Base-by-base conservation (phyloP, 305 asterid genomes). In the Fraxinus angustifolia region DNA sequence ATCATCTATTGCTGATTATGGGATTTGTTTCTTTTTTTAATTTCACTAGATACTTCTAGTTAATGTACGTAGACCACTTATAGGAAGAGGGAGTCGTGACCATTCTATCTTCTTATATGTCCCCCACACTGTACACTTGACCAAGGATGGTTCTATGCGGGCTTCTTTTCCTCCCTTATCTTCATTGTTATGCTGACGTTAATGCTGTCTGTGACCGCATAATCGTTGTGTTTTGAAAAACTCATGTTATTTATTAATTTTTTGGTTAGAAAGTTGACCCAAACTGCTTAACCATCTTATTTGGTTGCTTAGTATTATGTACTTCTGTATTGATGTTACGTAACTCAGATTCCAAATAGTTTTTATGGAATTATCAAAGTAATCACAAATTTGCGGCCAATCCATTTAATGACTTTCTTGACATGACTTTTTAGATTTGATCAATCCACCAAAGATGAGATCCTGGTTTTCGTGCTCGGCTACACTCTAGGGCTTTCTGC, bases 401-500 rank as follows among this genome's bases (percentile, higher is more conserved):
- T 65, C 56, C 40, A 33, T 78, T 28, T 26, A 28, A 16, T 76
- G 67, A 72, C 79, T 48, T 76, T 84, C 79, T 67, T 77, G n/a
- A 21, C 75, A 76, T 21, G 70, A 26, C 83, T 83, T 87, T 86
- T 76, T 91, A 96, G 99, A 81, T 93, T 93, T 87, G 92, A 89
- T 38, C 90, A 85, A 82, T 82, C 92, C 30, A 88, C 92, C 76
- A 91, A 92, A 87, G 85, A 88, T 75, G 88, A 90, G 34, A 88
- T 92, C 76, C 86, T 96, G 85, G 87, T 14, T 78, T 94, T 90
- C 88, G 70, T 93, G 86, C 78, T 96, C n/a, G 60, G 80, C 77
- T 90, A 87, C 76, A 89, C 92, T 56, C 91, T 88, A 80, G 83
- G 84, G 76, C 88, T 91, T 73, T 91, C 99, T 77, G 81, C 91